Base-by-base conservation (phyloP, 2,329 filamentous ascomycete genomes). In the Mycogone perniciosa region DNA sequence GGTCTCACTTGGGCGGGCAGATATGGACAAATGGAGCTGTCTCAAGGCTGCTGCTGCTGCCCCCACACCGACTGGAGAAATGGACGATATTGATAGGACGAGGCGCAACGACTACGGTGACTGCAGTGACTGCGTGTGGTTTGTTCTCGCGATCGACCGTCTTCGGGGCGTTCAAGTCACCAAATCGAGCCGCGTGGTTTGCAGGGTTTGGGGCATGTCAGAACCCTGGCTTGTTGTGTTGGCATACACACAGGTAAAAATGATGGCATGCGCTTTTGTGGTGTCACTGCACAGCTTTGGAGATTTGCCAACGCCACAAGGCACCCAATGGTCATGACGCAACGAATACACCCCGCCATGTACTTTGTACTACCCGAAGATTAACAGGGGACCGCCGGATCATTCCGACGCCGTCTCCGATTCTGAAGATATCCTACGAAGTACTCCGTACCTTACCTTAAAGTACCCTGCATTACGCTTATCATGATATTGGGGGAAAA, bases 291-390 rank as follows among this genome's bases (percentile, higher is more conserved):
- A 35, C 33, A 35, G 33, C 33, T 35, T 35, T 40, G 45, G 35
- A 10, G 4, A 20, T 33, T 33, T 30, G 33, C 13, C 13, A 10
- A 30, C 45, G 45, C 37, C 37, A 40, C 48, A 51, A 64, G 63
- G 61, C 62, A 64, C 62, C 61, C 59, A 57, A 58, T 56, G 54
- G 57, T 56, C 63, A 62, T 66, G 64, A 66, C 64, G 64, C 64
- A 66, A 66, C 57, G 13, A 33, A 30, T 43, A 39, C 44, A 46
- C 26, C 45, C 44, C 30, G 29, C 52, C 41, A 47, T 39, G 34
- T 31, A 29, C 37, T 42, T 48, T 43, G 48, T 50, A 50, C 48
- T 27, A 40, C 30, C 42, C 26, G 48, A 41, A 33, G 42, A 35
- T 39, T 38, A 8, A 31, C 44, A 41, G 35, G 42, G 26, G 42